phyloP scores from a whole-genome alignment of 352 stramenopile species.

The Phytophthora meadii region DNA sequence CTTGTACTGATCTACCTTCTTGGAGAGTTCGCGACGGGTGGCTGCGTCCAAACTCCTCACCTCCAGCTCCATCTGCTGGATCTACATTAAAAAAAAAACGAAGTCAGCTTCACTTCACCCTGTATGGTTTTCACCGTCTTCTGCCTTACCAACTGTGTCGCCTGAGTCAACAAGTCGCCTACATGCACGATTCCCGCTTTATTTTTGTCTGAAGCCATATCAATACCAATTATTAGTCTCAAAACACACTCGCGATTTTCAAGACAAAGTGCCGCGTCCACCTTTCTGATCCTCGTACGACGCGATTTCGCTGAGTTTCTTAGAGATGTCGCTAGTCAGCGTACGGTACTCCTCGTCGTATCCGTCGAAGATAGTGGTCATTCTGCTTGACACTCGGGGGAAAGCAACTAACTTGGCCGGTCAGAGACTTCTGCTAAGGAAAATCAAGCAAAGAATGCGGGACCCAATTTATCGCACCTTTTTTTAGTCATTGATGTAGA shows the following conservation, averaged over 20 bases:
- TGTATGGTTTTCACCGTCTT: neutral
- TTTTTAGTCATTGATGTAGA: constrained; percentile 26
- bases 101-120: neutral
- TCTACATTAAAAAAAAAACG: constrained; percentile 39
- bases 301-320: constrained; percentile 88
- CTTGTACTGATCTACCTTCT: constrained; percentile 92
- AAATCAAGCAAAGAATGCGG: constrained; percentile 36
- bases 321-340: constrained; percentile 87
- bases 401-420: neutral
- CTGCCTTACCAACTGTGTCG: constrained; percentile 71
- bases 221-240: neutral
- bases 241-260: neutral
- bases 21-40: constrained; percentile 85
- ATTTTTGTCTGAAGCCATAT: constrained; percentile 76
- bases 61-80: constrained; percentile 91
- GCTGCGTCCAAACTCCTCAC: constrained; percentile 82
- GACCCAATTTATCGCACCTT: constrained; percentile 19
- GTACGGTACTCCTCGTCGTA: constrained; percentile 91
- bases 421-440: neutral
- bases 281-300: constrained; percentile 87
- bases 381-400: constrained; percentile 32
- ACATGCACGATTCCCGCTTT: constrained; percentile 86
- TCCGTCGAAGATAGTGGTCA: constrained; percentile 91
- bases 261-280: constrained; percentile 14
- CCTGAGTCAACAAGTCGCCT: constrained; percentile 81